Conservation (phyloP, 331 rosid species). For the Quercus tomentella region DNA sequence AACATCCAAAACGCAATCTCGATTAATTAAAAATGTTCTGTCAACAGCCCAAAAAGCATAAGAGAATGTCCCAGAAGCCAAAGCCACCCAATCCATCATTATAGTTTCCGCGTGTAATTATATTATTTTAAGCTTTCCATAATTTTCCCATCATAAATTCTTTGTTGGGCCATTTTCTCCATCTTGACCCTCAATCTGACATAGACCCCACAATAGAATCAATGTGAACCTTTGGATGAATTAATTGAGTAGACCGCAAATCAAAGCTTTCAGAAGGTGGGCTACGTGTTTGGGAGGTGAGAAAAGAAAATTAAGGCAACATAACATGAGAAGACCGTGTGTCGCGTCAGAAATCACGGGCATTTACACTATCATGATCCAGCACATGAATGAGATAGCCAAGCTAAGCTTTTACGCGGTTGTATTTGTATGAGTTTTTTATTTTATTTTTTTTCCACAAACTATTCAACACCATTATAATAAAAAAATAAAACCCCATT, state of each 20-base stretch:
- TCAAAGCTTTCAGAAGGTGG: neutral
- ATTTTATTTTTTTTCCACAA: neutral
- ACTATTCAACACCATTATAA: neutral
- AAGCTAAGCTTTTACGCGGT: constrained; percentile 29
- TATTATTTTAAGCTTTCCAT: neutral
- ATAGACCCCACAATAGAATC: neutral
- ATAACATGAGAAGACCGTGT: constrained; percentile 48
- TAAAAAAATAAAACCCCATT: rapidly evolving
- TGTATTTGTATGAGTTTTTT: neutral
- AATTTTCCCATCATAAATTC: neutral
- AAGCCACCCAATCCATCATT: neutral
- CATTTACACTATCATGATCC: constrained; percentile 16
- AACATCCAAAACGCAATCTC: neutral
- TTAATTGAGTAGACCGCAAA: neutral
- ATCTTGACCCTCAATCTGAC: neutral
- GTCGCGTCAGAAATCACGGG: constrained; percentile 60
- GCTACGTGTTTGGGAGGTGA: constrained; percentile 23
- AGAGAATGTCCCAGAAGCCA: constrained; percentile 15
- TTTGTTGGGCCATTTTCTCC: neutral
- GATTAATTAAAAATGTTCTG: neutral
- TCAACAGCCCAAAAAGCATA: neutral
- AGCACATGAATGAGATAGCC: constrained; percentile 13
- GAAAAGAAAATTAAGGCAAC: neutral
- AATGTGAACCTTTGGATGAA: neutral
- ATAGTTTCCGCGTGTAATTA: constrained; percentile 35